A percentile compares a stretch with the other conserved stretches of the same genome.
phyloP scores from a whole-genome alignment of 2,329 filamentous ascomycete genomes.

The Thelonectria blattea region DNA sequence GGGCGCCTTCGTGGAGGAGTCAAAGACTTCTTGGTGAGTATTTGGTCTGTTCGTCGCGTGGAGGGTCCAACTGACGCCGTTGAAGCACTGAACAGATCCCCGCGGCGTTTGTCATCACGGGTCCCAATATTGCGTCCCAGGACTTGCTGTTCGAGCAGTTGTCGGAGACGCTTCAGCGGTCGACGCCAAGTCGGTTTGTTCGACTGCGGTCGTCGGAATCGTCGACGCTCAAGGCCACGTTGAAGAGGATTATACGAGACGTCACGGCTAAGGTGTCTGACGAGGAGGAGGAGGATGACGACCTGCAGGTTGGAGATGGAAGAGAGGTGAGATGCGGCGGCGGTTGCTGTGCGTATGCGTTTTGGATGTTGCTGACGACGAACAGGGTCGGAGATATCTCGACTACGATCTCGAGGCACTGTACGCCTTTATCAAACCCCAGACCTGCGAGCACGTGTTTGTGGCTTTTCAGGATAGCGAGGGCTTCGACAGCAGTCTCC shows the following conservation, averaged over 20 bases:
- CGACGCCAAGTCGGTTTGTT: constrained; percentile 63
- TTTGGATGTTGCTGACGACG: constrained; percentile 23
- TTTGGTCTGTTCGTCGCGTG: neutral
- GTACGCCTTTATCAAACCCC: constrained; percentile 61
- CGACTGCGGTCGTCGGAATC: constrained; percentile 73
- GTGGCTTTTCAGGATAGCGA: constrained; percentile 83
- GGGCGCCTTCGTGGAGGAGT: constrained; percentile 57
- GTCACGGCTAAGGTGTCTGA: constrained; percentile 56
- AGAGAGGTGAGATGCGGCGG: constrained; percentile 50
- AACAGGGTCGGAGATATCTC: constrained; percentile 67
- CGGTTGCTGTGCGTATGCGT: neutral
- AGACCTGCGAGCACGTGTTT: constrained; percentile 64
- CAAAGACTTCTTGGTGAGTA: constrained; percentile 42
- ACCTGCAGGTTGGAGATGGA: constrained; percentile 51
- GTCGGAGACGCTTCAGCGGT: constrained; percentile 57
- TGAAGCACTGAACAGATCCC: constrained; percentile 60
- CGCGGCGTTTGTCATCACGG: constrained; percentile 76
- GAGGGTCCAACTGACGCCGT: constrained; percentile 22
- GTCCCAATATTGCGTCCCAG: constrained; percentile 79
- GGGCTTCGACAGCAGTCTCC: constrained; percentile 75
- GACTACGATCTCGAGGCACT: constrained; percentile 82
- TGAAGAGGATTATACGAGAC: constrained; percentile 77
- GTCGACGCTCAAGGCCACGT: constrained; percentile 72
- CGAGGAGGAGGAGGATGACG: constrained; percentile 67
- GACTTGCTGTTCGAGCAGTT: constrained; percentile 76